Conservation (phyloP, 2,329 filamentous ascomycete genomes). For the Aspergillus sp. region DNA sequence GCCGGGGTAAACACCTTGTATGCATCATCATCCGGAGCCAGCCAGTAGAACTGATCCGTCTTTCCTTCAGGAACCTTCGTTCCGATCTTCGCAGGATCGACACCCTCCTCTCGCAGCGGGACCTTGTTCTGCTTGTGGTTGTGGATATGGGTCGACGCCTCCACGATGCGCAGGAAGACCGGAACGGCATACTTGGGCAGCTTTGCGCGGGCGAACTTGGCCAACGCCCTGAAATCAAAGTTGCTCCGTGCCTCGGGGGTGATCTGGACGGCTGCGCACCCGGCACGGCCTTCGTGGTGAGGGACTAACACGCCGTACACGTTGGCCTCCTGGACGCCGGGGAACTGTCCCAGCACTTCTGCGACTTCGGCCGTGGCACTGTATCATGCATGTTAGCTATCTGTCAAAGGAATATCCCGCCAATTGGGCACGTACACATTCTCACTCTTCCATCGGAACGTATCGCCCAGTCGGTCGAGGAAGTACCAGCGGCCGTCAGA, state of each 20-base stretch:
- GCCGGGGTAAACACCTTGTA: slow-evolving; percentile 60
- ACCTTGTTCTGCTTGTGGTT: slow-evolving; percentile 83
- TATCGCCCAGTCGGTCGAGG: slow-evolving; percentile 69
- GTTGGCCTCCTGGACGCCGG: slow-evolving; percentile 63
- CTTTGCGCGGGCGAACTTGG: slow-evolving; percentile 57
- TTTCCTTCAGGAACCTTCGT: slow-evolving; percentile 44
- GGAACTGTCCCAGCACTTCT: slow-evolving; percentile 60
- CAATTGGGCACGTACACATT: slow-evolving; percentile 51
- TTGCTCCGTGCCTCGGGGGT: slow-evolving; percentile 45
- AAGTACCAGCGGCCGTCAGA: slow-evolving; percentile 68
- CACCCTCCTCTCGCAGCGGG: slow-evolving; percentile 64
- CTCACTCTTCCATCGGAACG: slow-evolving; percentile 72
- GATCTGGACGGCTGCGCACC: slow-evolving; percentile 60
- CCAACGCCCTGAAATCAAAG: slow-evolving; percentile 62
- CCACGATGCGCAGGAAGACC: slow-evolving; percentile 66
- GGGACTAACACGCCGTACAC: slow-evolving; percentile 69
- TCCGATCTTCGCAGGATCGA: slow-evolving; percentile 54
- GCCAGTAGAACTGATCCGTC: slow-evolving; percentile 52
- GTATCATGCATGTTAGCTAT: not conserved
- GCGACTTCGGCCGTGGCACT: slow-evolving; percentile 63
- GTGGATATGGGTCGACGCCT: slow-evolving; percentile 45
- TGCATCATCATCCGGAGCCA: slow-evolving; percentile 46
- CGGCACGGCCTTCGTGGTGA: slow-evolving; percentile 66
- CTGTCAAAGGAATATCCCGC: no score
- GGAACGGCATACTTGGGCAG: slow-evolving; percentile 75